Conservation (phyloP, 1,139 yeast genomes). For the Magnusiomyces suaveolens region DNA sequence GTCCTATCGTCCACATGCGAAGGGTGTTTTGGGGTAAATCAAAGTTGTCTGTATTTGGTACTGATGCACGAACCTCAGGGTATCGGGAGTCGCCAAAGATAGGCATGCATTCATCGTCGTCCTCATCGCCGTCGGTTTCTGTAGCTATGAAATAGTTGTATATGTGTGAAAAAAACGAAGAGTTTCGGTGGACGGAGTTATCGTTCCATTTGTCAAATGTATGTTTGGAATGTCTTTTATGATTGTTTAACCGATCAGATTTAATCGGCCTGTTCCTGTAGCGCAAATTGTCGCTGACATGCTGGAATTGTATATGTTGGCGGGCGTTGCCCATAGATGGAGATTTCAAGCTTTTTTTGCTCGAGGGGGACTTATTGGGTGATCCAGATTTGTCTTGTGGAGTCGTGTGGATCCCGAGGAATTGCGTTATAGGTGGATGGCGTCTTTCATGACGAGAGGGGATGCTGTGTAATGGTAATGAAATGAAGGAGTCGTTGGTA, state of each 20-base stretch:
- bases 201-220: not conserved
- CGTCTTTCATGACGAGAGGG: no score
- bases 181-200: not conserved
- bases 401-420: no score
- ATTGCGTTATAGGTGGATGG: no score
- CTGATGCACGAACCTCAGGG: conserved; percentile 63
- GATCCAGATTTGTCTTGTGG: no score
- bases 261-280: not conserved
- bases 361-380: no score
- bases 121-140: no score
- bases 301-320: no score
- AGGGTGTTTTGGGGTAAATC: conserved; percentile 49
- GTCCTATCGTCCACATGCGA: conserved; percentile 50
- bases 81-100: conserved; percentile 43
- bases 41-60: conserved; percentile 52
- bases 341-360: no score
- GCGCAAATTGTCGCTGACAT: not conserved
- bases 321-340: no score
- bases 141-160: no score
- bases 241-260: not conserved
- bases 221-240: not conserved
- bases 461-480: no score
- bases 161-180: not conserved
- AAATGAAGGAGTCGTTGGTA: no score
- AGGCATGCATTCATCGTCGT: not conserved